Conservation (phyloP, 495 filamentous ascomycete genomes). For the Rhypophila decipiens region DNA sequence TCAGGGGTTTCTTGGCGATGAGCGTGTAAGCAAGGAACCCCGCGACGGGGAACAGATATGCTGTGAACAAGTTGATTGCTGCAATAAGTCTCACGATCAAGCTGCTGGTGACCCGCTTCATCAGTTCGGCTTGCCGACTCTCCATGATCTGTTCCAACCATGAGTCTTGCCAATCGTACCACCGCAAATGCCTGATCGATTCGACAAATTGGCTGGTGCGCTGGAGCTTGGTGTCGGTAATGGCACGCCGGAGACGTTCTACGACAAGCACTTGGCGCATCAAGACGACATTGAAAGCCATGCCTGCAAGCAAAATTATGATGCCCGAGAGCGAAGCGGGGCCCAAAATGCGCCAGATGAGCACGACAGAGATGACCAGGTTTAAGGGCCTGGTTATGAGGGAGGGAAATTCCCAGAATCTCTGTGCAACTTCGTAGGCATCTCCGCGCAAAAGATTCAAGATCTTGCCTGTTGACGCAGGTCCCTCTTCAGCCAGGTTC, state of each 20-base stretch:
- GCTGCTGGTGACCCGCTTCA: slow-evolving; percentile 56
- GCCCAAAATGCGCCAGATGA: slow-evolving; percentile 71
- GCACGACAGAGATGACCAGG: slow-evolving; percentile 56
- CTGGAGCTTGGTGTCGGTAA: slow-evolving; percentile 67
- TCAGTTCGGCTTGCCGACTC: slow-evolving; percentile 59
- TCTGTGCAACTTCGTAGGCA: slow-evolving; percentile 75
- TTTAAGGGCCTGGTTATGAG: slow-evolving; percentile 64
- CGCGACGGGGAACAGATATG: slow-evolving; percentile 67
- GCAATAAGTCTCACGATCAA: slow-evolving; percentile 53
- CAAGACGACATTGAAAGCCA: slow-evolving; percentile 56
- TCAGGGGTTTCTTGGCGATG: slow-evolving; percentile 54
- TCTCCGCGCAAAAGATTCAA: slow-evolving; percentile 73
- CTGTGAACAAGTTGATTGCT: slow-evolving; percentile 57
- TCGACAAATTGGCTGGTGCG: slow-evolving; percentile 74
- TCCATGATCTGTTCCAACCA: slow-evolving; percentile 72
- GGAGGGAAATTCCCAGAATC: slow-evolving; percentile 72
- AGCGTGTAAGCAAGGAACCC: slow-evolving; percentile 74
- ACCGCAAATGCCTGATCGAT: slow-evolving; percentile 75
- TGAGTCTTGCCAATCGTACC: slow-evolving; percentile 79
- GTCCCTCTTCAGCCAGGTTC: slow-evolving; percentile 24
- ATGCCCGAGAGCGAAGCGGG: slow-evolving; percentile 73
- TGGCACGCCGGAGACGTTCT: slow-evolving; percentile 57
- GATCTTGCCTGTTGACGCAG: slow-evolving; percentile 76
- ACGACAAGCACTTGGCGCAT: slow-evolving; percentile 54
- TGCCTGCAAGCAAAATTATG: slow-evolving; percentile 55